A percentile compares a stretch with the other conserved stretches of the same genome.
phyloP scores from a whole-genome alignment of 495 filamentous ascomycete species.

The Cudoniella acicularis region DNA sequence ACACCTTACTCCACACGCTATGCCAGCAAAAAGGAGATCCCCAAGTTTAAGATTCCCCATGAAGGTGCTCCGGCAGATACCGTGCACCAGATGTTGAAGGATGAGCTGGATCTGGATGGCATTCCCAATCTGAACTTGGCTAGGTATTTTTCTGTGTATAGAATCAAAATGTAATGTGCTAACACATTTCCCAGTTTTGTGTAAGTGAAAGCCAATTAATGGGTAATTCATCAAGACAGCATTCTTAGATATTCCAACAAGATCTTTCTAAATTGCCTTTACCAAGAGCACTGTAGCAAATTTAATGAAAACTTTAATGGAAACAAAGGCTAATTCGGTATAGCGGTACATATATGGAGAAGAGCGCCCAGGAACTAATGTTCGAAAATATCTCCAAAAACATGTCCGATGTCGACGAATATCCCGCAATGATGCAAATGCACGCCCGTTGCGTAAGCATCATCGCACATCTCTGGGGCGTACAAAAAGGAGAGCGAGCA shows the following conservation, averaged over 20 bases:
- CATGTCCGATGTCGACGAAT: constrained; percentile 67
- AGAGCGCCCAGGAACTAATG: constrained; percentile 60
- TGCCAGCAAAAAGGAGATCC: constrained; percentile 55
- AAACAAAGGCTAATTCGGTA: neutral
- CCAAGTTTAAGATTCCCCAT: constrained; percentile 62
- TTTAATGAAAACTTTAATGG: too few relatives aligned
- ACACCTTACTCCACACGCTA: constrained; percentile 65
- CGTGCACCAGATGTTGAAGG: constrained; percentile 65
- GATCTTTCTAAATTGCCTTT: too few relatives aligned
- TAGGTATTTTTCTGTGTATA: constrained; percentile 30
- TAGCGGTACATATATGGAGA: constrained; percentile 64
- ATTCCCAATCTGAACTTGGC: constrained; percentile 69
- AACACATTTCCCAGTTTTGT: neutral
- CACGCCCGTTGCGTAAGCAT: constrained; percentile 70
- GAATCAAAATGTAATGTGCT: neutral
- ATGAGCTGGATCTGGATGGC: constrained; percentile 72
- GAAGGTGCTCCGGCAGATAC: constrained; percentile 60
- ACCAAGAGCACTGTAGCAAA: too few relatives aligned
- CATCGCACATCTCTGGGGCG: constrained; percentile 66
- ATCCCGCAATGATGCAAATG: constrained; percentile 70
- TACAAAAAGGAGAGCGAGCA: constrained; percentile 60
- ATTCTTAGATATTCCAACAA: too few relatives aligned
- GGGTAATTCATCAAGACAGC: too few relatives aligned
- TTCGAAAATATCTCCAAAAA: constrained; percentile 69
- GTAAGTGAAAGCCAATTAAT: neutral